Evolutionary conservation across 306 rosid species (phyloP).

Genomic region (peach (Prunus persica)): Prunus_persica_NCBIv2 NC_034014.1:23611001-23611500

Average conservation of each 20-base stretch:
- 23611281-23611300: too few species aligned
- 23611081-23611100: background rate
- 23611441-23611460: background rate
- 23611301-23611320: background rate
- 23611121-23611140: conserved; percentile 8
- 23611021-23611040: conserved; percentile 27
- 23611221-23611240: conserved; percentile 3
- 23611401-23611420: background rate
- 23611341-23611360: background rate
- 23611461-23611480: background rate
- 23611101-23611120: conserved; percentile 34
- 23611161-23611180: background rate
- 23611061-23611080: background rate
- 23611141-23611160: background rate
- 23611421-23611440: background rate
- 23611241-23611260: background rate
- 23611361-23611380: background rate
- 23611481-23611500: background rate
- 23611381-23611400: background rate
- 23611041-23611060: conserved; percentile 29
- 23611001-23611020: conserved; percentile 34
- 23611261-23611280: background rate
- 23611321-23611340: background rate
- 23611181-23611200: background rate
- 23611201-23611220: background rate